Conservation (phyloP, 2,329 filamentous ascomycete species). For the Huntiella omanensis region DNA sequence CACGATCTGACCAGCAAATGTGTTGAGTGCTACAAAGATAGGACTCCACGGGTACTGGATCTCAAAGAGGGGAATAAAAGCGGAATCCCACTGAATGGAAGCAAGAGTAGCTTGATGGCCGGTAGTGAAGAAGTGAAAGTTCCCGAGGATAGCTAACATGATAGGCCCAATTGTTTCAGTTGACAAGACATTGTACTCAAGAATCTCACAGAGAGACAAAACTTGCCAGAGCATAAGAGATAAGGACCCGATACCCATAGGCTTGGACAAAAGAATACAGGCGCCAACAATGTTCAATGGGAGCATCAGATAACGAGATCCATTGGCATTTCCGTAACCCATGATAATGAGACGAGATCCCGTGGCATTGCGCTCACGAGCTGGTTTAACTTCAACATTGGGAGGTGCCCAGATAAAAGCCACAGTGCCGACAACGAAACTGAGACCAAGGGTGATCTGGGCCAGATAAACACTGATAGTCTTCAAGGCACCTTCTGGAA, state of each 20-base stretch:
- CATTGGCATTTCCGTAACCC: conserved; percentile 85
- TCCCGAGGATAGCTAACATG: conserved; percentile 71
- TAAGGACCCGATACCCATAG: conserved; percentile 77
- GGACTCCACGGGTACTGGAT: conserved; percentile 84
- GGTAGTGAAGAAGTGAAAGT: conserved; percentile 94
- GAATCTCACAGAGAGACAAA: conserved; percentile 51
- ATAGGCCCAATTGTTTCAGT: conserved; percentile 63
- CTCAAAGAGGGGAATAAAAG: conserved; percentile 70
- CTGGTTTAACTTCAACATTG: conserved; percentile 52
- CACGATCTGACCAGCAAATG: conserved; percentile 74
- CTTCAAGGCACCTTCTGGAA: conserved; percentile 48
- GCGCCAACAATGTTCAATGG: conserved; percentile 60
- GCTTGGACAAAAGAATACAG: conserved; percentile 70
- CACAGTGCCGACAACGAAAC: conserved; percentile 65
- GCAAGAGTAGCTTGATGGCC: conserved; percentile 80
- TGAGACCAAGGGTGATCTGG: conserved; percentile 60
- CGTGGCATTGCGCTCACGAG: conserved; percentile 22
- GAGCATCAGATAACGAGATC: conserved; percentile 73
- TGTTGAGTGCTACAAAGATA: conserved; percentile 64
- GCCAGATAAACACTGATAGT: conserved; percentile 57
- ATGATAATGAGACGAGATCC: conserved; percentile 53
- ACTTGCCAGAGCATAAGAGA: conserved; percentile 76
- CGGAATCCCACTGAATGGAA: conserved; percentile 88
- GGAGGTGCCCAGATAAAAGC: conserved; percentile 77
- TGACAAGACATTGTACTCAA: conserved; percentile 41